phyloP scores from a whole-genome alignment of 192 early-diverging fungal species.

The Podochytrium sp. region DNA sequence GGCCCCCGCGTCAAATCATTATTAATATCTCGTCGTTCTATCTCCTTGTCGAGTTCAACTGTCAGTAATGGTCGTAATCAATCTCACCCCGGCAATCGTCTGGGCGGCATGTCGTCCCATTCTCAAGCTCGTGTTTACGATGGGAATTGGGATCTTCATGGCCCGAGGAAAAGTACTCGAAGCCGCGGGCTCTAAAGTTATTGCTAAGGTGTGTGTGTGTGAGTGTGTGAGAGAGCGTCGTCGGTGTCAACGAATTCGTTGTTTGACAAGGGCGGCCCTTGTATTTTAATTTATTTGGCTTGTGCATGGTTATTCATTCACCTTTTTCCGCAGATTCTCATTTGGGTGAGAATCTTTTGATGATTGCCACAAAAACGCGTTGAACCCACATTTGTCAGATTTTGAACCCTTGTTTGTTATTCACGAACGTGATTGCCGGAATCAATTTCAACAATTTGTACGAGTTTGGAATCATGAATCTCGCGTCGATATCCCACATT shows the following conservation, averaged over 20 bases:
- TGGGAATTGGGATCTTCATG: slow-evolving; percentile 27
- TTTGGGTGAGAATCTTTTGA: slow-evolving; percentile 13
- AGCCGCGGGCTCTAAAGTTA: slow-evolving; percentile 18
- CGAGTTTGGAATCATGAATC: slow-evolving; percentile 21
- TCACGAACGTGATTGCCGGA: slow-evolving; percentile 18
- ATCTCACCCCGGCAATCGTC: slow-evolving; percentile 12
- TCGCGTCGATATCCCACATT: slow-evolving; percentile 2
- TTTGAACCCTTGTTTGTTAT: slow-evolving; percentile 9
- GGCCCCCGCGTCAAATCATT: too few relatives aligned
- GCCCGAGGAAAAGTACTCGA: slow-evolving; percentile 1
- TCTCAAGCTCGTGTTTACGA: slow-evolving; percentile 21
- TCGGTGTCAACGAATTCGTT: background rate
- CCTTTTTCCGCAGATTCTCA: slow-evolving; percentile 10
- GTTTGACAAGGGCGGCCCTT: background rate
- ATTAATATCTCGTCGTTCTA: too few relatives aligned
- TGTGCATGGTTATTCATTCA: background rate
- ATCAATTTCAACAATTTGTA: background rate
- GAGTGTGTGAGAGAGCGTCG: background rate
- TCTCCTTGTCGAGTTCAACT: too few relatives aligned
- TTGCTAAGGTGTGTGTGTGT: slow-evolving; percentile 14
- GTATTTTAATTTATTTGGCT: background rate
- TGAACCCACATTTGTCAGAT: background rate
- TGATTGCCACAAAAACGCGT: background rate
- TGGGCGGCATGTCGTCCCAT: slow-evolving; percentile 27
- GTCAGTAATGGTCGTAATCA: background rate